Conservation (phyloP, 768 basidiomycete species). For the Serendipita sp. region DNA sequence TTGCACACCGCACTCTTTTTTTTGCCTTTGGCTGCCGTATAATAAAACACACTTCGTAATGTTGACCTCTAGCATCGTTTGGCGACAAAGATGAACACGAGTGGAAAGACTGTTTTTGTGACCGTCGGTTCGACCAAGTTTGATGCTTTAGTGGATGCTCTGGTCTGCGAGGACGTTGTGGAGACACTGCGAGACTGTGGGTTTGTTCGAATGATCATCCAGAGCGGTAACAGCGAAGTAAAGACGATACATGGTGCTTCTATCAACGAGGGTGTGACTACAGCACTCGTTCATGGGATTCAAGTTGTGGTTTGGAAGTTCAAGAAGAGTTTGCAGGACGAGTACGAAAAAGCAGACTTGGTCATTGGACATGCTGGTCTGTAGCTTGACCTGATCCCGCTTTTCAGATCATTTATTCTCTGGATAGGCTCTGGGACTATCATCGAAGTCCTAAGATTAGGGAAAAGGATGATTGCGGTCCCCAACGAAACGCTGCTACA, state of each 20-base stretch:
- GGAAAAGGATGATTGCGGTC: constrained; percentile 68
- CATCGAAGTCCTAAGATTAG: constrained; percentile 61
- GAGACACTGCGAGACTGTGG: constrained; percentile 34
- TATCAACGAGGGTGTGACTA: background rate
- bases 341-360: constrained; percentile 51
- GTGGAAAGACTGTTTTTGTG: constrained; percentile 33
- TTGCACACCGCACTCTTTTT: no score
- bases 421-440: constrained; percentile 81
- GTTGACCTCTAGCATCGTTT: background rate
- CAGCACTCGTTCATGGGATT: constrained; percentile 22
- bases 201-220: constrained; percentile 48
- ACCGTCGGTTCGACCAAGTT: constrained; percentile 87
- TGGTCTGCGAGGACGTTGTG: constrained; percentile 43
- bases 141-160: constrained; percentile 48
- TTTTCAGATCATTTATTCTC: background rate
- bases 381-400: background rate
- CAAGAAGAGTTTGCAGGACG: constrained; percentile 50
- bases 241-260: constrained; percentile 12
- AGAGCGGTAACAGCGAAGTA: constrained; percentile 58
- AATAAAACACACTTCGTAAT: background rate
- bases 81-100: background rate
- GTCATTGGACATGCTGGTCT: constrained; percentile 89
- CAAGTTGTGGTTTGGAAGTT: constrained; percentile 54
- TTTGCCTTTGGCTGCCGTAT: background rate
- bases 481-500: constrained; percentile 81